Evolutionary conservation across 202 grass and related monocot genomes (phyloP).

Genomic region (Thinopyrum obtusiflorum): DNA sequence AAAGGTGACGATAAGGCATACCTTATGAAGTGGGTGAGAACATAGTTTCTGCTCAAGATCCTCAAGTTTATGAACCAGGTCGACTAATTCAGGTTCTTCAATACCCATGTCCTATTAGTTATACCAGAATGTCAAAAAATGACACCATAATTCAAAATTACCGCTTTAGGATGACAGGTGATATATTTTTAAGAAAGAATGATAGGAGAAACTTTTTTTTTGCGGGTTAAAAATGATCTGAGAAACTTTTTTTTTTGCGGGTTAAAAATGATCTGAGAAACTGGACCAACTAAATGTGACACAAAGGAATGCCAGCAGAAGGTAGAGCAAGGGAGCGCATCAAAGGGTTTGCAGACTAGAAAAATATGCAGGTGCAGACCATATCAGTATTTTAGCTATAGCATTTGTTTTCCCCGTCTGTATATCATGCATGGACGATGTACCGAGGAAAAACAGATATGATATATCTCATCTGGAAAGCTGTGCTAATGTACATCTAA

Average conservation of each 20-base stretch:
- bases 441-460: neutral
- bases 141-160: neutral
- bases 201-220: neutral
- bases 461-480: neutral
- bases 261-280: slow-evolving; percentile 2
- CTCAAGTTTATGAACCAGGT: slow-evolving; percentile 85
- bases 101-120: slow-evolving; percentile 88
- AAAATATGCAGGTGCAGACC: slow-evolving; percentile 20
- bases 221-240: too few relatives aligned
- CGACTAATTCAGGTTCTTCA: slow-evolving; percentile 79
- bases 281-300: neutral
- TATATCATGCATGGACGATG: slow-evolving; percentile 20
- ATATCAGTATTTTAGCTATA: neutral
- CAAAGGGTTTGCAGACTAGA: slow-evolving; percentile 23
- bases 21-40: slow-evolving; percentile 87
- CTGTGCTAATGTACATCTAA: neutral
- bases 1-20: slow-evolving; percentile 14
- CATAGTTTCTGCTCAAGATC: slow-evolving; percentile 75
- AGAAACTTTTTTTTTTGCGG: too few relatives aligned
- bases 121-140: slow-evolving; percentile 21
- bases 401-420: slow-evolving; percentile 6
- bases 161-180: slow-evolving; percentile 13
- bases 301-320: slow-evolving; percentile 14
- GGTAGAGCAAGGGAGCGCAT: slow-evolving; percentile 10
- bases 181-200: slow-evolving; percentile 15